A percentile compares a stretch with the other conserved stretches of the same genome.
phyloP scores from a whole-genome alignment of 345 rosid genomes.

The Acer yangbiense region DNA sequence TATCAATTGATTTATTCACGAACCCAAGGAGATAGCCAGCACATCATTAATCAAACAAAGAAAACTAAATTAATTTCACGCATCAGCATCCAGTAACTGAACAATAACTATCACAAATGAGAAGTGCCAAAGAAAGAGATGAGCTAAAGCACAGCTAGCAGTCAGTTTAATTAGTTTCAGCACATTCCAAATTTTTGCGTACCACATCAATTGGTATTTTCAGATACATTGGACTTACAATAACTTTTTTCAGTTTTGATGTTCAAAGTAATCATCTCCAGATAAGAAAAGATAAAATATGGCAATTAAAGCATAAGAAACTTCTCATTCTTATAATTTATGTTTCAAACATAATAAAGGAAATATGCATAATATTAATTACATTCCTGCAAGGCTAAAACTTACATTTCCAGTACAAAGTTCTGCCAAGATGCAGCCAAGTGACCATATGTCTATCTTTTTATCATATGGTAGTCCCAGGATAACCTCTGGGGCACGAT shows the following conservation, averaged over 20 bases:
- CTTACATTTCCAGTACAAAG: slow-evolving; percentile 99
- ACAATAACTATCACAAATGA: neutral
- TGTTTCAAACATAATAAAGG: neutral
- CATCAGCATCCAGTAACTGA: neutral
- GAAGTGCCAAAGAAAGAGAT: neutral
- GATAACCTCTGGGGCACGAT: slow-evolving; percentile 98
- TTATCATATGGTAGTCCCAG: slow-evolving; percentile 94
- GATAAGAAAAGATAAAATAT: neutral
- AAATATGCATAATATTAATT: neutral
- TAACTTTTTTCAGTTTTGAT: neutral
- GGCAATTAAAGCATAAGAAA: slow-evolving; percentile 3
- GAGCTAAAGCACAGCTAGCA: neutral
- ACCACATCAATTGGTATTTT: neutral
- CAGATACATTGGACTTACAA: neutral
- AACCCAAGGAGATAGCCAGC: neutral
- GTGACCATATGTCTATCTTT: slow-evolving; percentile 98
- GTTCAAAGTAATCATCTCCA: neutral
- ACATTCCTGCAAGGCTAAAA: slow-evolving; percentile 19
- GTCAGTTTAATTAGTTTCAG: neutral
- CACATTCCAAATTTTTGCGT: neutral
- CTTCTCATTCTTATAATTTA: neutral
- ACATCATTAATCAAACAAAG: neutral
- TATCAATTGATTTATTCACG: neutral
- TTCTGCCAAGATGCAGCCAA: slow-evolving; percentile 98
- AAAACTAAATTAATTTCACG: neutral